Base-by-base conservation (phyloP, 208 protist genomes). In the Wallacemonas sp. region DNA sequence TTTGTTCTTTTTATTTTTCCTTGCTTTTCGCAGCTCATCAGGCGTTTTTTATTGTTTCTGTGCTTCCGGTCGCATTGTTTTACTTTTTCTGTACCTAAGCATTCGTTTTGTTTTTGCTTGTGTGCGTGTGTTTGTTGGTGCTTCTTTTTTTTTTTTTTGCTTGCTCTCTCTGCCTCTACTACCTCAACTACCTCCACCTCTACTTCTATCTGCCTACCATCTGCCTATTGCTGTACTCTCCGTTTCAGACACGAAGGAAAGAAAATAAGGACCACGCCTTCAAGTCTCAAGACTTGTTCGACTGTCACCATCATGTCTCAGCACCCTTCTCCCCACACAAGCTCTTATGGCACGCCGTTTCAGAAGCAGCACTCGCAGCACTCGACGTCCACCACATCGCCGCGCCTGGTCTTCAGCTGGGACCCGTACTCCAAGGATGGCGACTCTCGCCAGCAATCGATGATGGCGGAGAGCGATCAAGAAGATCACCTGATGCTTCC, bases 351-450 rank as follows among this genome's bases (percentile, higher is more conserved):
- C 31, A 25, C 52, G 4, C 52, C 38, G 4, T 25, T 39, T 41
- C 61, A 36, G 39, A 49, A 41, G 29, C 61, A 65, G 44, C 26
- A 31, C 38, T 49, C 57, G 57, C 57, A 63, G 57, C 25, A 63
- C 39, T 49, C 57, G 14, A 49, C 57, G 0, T 50, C 33, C 14
- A 49, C 20, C 3, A 63, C 57, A 20, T 61, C 70, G 22, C 76
- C 67, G 26, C 65, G 74, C 7, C 41, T 70, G 38, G 59, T 67
- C 48, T 72, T 75, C 49, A 67, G 61, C 1, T 70, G 69, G 65
- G 63, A 74, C 54, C 77, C 77, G 57, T 77, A 73, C 52, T 22
- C 48, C 11, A 50, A 61, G 42, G 57, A 54, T 11, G n/a, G 16
- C 49, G 22, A 28, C 12, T 41, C 55, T 32, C 25, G 42, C 25